phyloP scores from a whole-genome alignment of 2,329 filamentous ascomycete genomes.

The Orbilia javanica region DNA sequence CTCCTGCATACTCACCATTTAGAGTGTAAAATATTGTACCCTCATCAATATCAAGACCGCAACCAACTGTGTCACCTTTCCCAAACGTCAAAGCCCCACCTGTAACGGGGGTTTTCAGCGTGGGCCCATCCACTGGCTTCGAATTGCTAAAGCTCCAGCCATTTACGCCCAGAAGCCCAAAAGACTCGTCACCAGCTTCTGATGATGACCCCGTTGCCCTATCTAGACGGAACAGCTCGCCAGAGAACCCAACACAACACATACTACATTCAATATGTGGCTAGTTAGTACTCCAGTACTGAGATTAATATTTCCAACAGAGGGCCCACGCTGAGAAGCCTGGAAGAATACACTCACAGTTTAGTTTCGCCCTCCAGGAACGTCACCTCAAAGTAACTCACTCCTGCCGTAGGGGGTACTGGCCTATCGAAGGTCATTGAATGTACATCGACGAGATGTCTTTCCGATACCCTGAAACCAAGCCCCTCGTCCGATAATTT shows the following conservation, averaged over 20 bases:
- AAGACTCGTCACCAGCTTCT: constrained; percentile 16
- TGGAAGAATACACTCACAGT: not conserved
- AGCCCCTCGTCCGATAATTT: constrained; percentile 4
- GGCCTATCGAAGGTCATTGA: constrained; percentile 14
- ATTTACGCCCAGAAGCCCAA: not conserved
- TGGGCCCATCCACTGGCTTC: not conserved
- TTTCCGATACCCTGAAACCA: not conserved
- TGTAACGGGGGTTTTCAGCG: not conserved
- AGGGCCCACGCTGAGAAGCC: not conserved
- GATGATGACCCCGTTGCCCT: not conserved
- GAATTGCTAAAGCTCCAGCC: constrained; percentile 3
- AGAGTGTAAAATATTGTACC: constrained; percentile 38
- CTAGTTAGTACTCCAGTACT: not conserved
- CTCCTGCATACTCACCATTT: constrained; percentile 18
- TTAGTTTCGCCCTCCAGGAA: constrained; percentile 9
- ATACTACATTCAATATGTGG: not conserved
- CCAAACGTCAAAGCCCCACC: constrained; percentile 9
- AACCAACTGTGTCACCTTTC: constrained; percentile 33
- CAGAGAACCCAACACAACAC: constrained; percentile 14
- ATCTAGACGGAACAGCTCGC: constrained; percentile 18
- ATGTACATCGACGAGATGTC: too few species aligned
- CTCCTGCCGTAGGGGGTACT: not conserved
- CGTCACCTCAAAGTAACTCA: constrained; percentile 28
- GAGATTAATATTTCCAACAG: not conserved
- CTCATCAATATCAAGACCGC: constrained; percentile 6